phyloP scores from a whole-genome alignment of 768 basidiomycete species.

The Amanita rimosa region DNA sequence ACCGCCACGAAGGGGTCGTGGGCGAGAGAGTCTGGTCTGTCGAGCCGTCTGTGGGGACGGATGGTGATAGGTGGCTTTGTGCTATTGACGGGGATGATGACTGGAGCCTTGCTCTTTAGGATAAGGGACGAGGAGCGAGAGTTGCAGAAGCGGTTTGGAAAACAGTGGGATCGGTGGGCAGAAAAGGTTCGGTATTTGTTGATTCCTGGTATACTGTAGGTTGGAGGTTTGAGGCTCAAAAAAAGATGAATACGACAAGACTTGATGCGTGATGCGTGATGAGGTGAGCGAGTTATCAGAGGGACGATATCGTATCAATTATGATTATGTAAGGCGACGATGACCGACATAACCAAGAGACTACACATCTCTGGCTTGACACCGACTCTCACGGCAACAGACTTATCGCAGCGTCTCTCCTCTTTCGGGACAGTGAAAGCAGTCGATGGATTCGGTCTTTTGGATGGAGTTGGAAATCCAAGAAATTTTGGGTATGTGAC shows the following conservation, averaged over 20 bases:
- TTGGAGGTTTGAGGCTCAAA: too few relatives aligned
- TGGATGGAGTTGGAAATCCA: constrained; percentile 54
- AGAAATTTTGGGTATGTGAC: constrained; percentile 69
- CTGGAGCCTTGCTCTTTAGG: not conserved
- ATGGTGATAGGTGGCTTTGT: not conserved
- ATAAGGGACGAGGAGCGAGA: not conserved
- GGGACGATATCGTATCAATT: too few relatives aligned
- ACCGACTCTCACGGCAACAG: constrained; percentile 43
- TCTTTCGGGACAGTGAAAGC: constrained; percentile 59
- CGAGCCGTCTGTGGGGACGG: not conserved
- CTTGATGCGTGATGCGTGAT: too few relatives aligned
- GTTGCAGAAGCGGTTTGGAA: not conserved
- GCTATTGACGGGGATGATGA: not conserved
- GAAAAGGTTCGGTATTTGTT: too few relatives aligned
- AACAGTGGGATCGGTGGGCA: too few relatives aligned
- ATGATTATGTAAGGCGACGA: not conserved
- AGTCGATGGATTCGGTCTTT: constrained; percentile 57
- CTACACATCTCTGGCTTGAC: constrained; percentile 72
- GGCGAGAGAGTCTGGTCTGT: not conserved
- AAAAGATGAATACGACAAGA: too few relatives aligned
- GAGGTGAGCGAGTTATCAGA: too few relatives aligned
- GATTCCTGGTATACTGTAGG: too few relatives aligned
- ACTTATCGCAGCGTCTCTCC: constrained; percentile 46
- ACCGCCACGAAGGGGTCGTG: not conserved
- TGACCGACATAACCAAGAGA: constrained; percentile 36